These are phyloP conservation scores for Leccinum boreale DNA, from an alignment of 768 basidiomycete species.

Conservation along the genomic window DNA sequence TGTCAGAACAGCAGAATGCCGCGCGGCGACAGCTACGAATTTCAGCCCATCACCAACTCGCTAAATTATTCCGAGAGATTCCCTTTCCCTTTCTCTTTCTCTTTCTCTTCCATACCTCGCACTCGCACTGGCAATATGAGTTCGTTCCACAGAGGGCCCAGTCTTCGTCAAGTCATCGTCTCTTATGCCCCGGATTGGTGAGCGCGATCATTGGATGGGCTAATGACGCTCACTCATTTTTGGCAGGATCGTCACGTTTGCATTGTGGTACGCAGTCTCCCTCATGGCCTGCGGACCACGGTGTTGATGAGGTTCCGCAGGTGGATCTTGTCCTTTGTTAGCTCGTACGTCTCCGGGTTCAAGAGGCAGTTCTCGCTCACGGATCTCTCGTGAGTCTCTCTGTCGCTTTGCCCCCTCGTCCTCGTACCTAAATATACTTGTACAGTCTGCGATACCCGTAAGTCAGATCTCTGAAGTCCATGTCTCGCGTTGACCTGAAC, in stretches of 20 bases:
- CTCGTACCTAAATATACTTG: conserved; percentile 12
- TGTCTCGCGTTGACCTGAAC: background rate
- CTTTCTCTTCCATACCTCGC: background rate
- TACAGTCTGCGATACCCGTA: conserved; percentile 37
- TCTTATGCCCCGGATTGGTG: conserved; percentile 81
- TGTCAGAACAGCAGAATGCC: too few relatives aligned
- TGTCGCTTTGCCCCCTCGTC: background rate
- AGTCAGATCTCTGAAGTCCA: conserved; percentile 11
- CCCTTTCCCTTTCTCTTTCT: background rate
- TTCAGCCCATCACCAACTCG: background rate
- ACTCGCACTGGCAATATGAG: conserved; percentile 6
- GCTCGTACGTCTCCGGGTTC: conserved; percentile 58
- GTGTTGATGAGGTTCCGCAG: conserved; percentile 33
- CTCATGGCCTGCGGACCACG: background rate
- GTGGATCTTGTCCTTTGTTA: conserved; percentile 52
- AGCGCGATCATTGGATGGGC: conserved; percentile 23
- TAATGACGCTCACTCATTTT: background rate
- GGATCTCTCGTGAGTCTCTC: conserved; percentile 63
- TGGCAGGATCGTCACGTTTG: conserved; percentile 62
- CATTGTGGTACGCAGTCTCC: conserved; percentile 49
- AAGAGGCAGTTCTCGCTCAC: conserved; percentile 73
- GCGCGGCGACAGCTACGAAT: background rate
- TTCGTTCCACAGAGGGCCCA: conserved; percentile 9
- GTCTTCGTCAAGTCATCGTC: conserved; percentile 21
- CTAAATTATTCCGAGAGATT: too few relatives aligned